A percentile compares a stretch with the other conserved stretches of the same genome.
These are phyloP conservation scores for Trichoderma pleuroti DNA, from an alignment of 2,329 filamentous ascomycete genomes.

Conservation along the genomic window DNA sequence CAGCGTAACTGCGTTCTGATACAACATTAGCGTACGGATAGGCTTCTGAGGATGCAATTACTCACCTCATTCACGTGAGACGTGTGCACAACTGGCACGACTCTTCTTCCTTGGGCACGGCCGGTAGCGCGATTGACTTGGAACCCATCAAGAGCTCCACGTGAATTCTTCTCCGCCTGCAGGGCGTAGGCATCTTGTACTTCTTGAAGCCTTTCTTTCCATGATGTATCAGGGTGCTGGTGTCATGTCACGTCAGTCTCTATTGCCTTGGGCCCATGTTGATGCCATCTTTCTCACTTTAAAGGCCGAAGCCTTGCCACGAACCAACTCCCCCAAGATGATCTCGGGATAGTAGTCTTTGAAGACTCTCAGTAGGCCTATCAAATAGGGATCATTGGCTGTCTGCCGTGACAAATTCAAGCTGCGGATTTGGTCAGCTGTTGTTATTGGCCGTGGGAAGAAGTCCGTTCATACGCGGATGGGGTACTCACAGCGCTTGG, in stretches of 20 bases:
- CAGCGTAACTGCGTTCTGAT: slow-evolving; percentile 60
- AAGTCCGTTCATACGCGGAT: neutral
- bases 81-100: slow-evolving; percentile 69
- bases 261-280: no score
- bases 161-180: slow-evolving; percentile 39
- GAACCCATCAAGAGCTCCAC: slow-evolving; percentile 50
- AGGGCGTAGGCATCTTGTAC: slow-evolving; percentile 60
- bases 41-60: neutral
- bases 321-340: slow-evolving; percentile 66
- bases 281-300: slow-evolving; percentile 40
- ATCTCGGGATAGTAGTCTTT: slow-evolving; percentile 91
- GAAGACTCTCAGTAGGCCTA: slow-evolving; percentile 74
- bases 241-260: slow-evolving; percentile 20
- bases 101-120: slow-evolving; percentile 31
- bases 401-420: slow-evolving; percentile 56
- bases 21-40: slow-evolving; percentile 16
- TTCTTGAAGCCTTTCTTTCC: slow-evolving; percentile 63
- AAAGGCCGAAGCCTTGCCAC: slow-evolving; percentile 59
- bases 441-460: neutral
- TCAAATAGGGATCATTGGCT: slow-evolving; percentile 69
- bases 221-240: slow-evolving; percentile 71
- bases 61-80: slow-evolving; percentile 64
- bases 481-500: slow-evolving; percentile 58
- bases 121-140: slow-evolving; percentile 53
- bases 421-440: slow-evolving; percentile 33